Evolutionary conservation across 306 rosid species (phyloP).

Genomic region (Rubus parviflorus): DNA sequence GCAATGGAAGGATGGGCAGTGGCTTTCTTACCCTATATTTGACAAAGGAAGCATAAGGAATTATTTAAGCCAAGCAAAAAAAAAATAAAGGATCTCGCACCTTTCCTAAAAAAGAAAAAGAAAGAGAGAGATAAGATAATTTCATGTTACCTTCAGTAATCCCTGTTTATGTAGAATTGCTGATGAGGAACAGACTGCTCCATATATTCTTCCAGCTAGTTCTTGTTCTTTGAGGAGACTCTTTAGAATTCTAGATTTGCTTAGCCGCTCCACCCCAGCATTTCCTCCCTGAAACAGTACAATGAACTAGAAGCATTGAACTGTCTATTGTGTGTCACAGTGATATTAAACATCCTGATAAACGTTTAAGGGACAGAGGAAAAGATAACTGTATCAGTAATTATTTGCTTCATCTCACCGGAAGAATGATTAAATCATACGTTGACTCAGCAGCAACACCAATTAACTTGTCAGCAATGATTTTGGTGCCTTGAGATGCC

Average conservation of each 20-base stretch:
- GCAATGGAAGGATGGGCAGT: slow-evolving; percentile 50
- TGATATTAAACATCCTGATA: not conserved
- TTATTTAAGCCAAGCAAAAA: not conserved
- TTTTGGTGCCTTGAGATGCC: slow-evolving; percentile 70
- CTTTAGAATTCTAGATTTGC: slow-evolving; percentile 71
- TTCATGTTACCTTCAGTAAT: slow-evolving; percentile 65
- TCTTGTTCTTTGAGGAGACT: slow-evolving; percentile 78
- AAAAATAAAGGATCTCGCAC: not conserved
- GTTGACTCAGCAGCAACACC: slow-evolving; percentile 63
- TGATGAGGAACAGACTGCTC: slow-evolving; percentile 77
- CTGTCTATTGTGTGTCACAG: no score
- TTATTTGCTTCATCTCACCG: slow-evolving; percentile 49
- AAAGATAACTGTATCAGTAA: slow-evolving; percentile 17
- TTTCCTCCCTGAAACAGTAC: slow-evolving; percentile 66
- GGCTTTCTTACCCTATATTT: slow-evolving; percentile 66
- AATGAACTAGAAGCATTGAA: slow-evolving; percentile 20
- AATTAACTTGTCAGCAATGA: slow-evolving; percentile 75
- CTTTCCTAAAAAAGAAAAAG: not conserved
- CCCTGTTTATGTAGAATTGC: slow-evolving; percentile 69
- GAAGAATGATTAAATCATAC: slow-evolving; percentile 84
- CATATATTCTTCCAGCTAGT: slow-evolving; percentile 64
- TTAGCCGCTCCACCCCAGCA: slow-evolving; percentile 54
- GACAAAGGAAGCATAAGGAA: slow-evolving; percentile 13
- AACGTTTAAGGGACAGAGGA: not conserved
- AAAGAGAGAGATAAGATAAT: slow-evolving; percentile 18